phyloP scores from a whole-genome alignment of 2,329 filamentous ascomycete genomes.

The Podosphaera aphanis region DNA sequence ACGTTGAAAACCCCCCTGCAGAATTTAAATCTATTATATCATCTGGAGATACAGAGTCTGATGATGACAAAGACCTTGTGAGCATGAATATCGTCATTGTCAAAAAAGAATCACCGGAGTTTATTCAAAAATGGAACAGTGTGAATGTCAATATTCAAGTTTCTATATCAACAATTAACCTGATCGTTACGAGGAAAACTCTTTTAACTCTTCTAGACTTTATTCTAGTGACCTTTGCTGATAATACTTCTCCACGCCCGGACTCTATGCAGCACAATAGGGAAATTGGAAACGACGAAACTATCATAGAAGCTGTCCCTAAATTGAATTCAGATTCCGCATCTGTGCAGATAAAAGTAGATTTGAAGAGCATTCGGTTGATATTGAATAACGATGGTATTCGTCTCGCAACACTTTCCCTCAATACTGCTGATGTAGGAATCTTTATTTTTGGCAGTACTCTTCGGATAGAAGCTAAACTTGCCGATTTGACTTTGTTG shows the following conservation, averaged over 20 bases:
- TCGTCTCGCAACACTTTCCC: constrained; percentile 69
- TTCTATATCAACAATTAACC: constrained; percentile 80
- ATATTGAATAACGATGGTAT: constrained; percentile 97
- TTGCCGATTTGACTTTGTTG: constrained; percentile 70
- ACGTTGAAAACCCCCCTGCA: constrained; percentile 65
- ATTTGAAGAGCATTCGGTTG: constrained; percentile 77
- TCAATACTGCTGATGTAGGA: constrained; percentile 78
- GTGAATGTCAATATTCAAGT: constrained; percentile 85
- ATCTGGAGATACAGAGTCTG: constrained; percentile 49
- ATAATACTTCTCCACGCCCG: constrained; percentile 25
- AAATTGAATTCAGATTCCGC: constrained; percentile 7
- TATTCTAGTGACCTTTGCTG: constrained; percentile 73
- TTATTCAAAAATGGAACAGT: constrained; percentile 74
- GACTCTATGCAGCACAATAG: constrained; percentile 11
- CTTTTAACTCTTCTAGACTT: constrained; percentile 85
- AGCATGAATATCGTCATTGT: constrained; percentile 76
- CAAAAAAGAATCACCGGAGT: constrained; percentile 77
- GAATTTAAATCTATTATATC: constrained; percentile 98
- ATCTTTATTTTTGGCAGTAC: constrained; percentile 69
- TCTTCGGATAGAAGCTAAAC: constrained; percentile 66
- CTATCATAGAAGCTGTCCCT: neutral
- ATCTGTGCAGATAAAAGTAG: constrained; percentile 71
- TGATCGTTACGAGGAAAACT: constrained; percentile 83
- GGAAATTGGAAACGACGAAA: constrained; percentile 19
- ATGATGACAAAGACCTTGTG: constrained; percentile 60